Evolutionary conservation across 306 rosid genomes (phyloP).

Genomic region (Abrus precatorius): DNA sequence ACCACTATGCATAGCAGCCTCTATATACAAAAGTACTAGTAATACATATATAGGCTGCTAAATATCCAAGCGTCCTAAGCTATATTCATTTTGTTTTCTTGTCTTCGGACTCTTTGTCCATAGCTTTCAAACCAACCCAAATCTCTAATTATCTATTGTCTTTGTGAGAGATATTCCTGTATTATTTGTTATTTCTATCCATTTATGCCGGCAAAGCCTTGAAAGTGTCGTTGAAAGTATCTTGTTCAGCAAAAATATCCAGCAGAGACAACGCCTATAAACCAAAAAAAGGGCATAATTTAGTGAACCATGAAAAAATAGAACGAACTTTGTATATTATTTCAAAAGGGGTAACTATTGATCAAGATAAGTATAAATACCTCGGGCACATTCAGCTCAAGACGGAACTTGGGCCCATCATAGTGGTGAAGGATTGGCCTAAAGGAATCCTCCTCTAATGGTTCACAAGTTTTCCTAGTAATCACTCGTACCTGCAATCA

Average conservation of each 20-base stretch:
- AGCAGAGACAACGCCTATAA: slow-evolving; percentile 89
- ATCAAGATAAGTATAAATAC: slow-evolving; percentile 49
- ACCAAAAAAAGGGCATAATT: slow-evolving; percentile 6
- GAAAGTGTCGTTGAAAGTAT: slow-evolving; percentile 49
- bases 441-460: slow-evolving; percentile 96
- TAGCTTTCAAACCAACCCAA: slow-evolving; percentile 44
- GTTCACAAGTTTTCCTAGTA: slow-evolving; percentile 84
- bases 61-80: slow-evolving; percentile 41
- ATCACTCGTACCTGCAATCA: slow-evolving; percentile 73
- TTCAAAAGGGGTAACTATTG: not conserved
- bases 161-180: slow-evolving; percentile 40
- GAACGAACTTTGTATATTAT: not conserved
- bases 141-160: slow-evolving; percentile 40
- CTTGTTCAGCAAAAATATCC: slow-evolving; percentile 85
- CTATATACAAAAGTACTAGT: slow-evolving; percentile 51
- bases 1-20: slow-evolving; percentile 49
- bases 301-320: slow-evolving; percentile 3
- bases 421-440: slow-evolving; percentile 99
- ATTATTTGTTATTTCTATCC: slow-evolving; percentile 38
- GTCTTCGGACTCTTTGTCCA: slow-evolving; percentile 47
- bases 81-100: slow-evolving; percentile 33
- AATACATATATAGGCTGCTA: slow-evolving; percentile 44
- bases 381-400: slow-evolving; percentile 93
- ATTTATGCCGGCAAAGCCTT: slow-evolving; percentile 47
- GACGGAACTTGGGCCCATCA: slow-evolving; percentile 99